Evolutionary conservation across 495 filamentous ascomycete genomes (phyloP).

Genomic region (Penicillium malachiteum): DNA sequence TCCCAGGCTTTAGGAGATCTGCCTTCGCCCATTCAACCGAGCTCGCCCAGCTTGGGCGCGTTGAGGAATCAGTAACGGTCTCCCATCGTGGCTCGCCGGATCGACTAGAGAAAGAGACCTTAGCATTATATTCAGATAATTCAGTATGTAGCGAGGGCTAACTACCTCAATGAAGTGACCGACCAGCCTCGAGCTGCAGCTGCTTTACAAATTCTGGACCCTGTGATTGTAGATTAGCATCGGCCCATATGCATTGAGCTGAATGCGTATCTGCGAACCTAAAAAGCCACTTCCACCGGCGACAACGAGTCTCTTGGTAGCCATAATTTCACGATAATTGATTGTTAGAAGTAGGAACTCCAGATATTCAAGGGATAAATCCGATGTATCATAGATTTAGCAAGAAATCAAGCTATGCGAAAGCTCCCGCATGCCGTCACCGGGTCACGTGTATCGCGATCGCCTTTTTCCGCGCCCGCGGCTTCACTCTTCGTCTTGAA

Average conservation of each 20-base stretch:
- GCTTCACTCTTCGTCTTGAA: not conserved
- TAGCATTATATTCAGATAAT: constrained; percentile 3
- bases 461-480: constrained; percentile 9
- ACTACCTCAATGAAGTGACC: constrained; percentile 83
- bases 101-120: constrained; percentile 53
- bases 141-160: not conserved
- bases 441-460: constrained; percentile 18
- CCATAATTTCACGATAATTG: constrained; percentile 33
- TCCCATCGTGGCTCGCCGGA: constrained; percentile 88
- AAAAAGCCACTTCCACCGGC: constrained; percentile 96
- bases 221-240: constrained; percentile 33
- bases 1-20: constrained; percentile 77
- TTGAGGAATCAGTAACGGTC: constrained; percentile 66
- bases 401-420: constrained; percentile 10
- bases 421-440: constrained; percentile 23
- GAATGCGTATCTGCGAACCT: constrained; percentile 39
- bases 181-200: constrained; percentile 80
- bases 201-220: constrained; percentile 87
- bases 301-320: constrained; percentile 74
- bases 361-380: not conserved
- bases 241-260: not conserved
- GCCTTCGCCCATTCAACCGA: constrained; percentile 83
- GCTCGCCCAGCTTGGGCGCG: constrained; percentile 75
- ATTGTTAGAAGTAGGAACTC: not conserved
- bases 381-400: constrained; percentile 2